A percentile compares a stretch with the other conserved stretches of the same genome.
phyloP scores from a whole-genome alignment of 192 early-diverging fungal genomes.

The Martensiomyces pterosporus region DNA sequence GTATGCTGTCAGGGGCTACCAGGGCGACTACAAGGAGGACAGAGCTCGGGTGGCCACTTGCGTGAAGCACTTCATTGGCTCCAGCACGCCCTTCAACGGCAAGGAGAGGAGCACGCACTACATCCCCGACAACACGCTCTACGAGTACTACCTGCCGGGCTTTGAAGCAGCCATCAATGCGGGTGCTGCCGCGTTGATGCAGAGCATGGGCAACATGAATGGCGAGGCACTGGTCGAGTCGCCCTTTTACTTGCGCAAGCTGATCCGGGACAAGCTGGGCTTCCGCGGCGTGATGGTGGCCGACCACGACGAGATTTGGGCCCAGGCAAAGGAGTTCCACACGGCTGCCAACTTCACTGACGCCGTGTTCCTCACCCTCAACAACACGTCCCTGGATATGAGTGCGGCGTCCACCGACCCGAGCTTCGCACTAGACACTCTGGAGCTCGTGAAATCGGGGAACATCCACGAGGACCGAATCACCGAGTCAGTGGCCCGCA shows the following conservation, averaged over 20 bases:
- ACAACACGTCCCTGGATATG: slow-evolving; percentile 56
- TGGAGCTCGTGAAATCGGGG: slow-evolving; percentile 38
- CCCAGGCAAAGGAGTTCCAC: slow-evolving; percentile 3
- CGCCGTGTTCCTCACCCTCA: slow-evolving; percentile 48
- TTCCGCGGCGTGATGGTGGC: slow-evolving; percentile 59
- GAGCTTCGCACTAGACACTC: slow-evolving; percentile 35
- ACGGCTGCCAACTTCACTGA: slow-evolving; percentile 45
- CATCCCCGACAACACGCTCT: slow-evolving; percentile 24
- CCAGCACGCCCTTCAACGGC: slow-evolving; percentile 21
- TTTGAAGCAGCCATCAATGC: slow-evolving; percentile 55
- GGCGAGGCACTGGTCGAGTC: slow-evolving; percentile 56
- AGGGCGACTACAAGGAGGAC: slow-evolving; percentile 64
- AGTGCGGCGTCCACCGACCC: slow-evolving; percentile 43
- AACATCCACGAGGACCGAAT: slow-evolving; percentile 38
- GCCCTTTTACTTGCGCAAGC: slow-evolving; percentile 44
- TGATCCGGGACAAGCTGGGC: slow-evolving; percentile 50
- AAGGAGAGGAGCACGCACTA: not conserved
- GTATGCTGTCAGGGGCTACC: slow-evolving; percentile 52
- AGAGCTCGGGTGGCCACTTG: slow-evolving; percentile 56
- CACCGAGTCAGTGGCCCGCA: slow-evolving; percentile 50
- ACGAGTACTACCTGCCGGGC: slow-evolving; percentile 59
- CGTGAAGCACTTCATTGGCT: slow-evolving; percentile 56
- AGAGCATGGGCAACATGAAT: slow-evolving; percentile 52
- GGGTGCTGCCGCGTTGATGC: slow-evolving; percentile 57
- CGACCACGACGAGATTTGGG: slow-evolving; percentile 47